These are phyloP conservation scores for Parastagonospora avenae DNA, from an alignment of 2,329 filamentous ascomycete genomes.

Conservation along the genomic window DNA sequence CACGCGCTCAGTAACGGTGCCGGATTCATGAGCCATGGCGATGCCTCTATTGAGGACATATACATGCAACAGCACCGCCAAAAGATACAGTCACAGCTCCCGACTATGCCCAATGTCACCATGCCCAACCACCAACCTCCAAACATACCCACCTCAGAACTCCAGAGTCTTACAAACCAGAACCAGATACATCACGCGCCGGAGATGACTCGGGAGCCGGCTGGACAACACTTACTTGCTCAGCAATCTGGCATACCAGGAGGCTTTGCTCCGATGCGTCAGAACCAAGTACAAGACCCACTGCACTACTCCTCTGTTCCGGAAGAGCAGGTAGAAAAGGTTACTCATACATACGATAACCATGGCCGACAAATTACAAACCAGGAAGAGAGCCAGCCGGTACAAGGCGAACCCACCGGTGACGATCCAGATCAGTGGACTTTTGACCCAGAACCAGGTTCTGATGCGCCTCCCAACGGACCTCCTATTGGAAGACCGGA, in stretches of 20 bases:
- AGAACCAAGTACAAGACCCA: constrained; percentile 28
- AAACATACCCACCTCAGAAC: constrained; percentile 51
- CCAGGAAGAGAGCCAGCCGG: constrained; percentile 49
- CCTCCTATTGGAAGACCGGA: constrained; percentile 72
- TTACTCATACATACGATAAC: constrained; percentile 64
- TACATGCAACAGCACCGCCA: constrained; percentile 64
- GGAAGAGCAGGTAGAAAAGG: constrained; percentile 63
- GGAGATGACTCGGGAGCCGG: constrained; percentile 52
- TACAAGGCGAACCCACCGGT: constrained; percentile 44
- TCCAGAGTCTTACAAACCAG: constrained; percentile 46
- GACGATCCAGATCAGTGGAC: constrained; percentile 82
- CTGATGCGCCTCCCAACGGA: constrained; percentile 61
- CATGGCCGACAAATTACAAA: constrained; percentile 59
- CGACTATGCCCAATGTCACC: constrained; percentile 44
- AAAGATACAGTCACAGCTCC: constrained; percentile 54
- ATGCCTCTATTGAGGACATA: constrained; percentile 64
- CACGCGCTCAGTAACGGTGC: constrained; percentile 44
- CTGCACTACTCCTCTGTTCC: constrained; percentile 49
- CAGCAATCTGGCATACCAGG: constrained; percentile 40
- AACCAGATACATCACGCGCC: constrained; percentile 48
- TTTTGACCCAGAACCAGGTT: constrained; percentile 75
- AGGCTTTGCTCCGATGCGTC: constrained; percentile 46
- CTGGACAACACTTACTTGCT: constrained; percentile 47
- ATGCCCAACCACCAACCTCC: constrained; percentile 68
- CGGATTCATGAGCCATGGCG: constrained; percentile 55